These are phyloP conservation scores for Talaromyces trachyspermus DNA, from an alignment of 495 filamentous ascomycete species.

Conservation along the genomic window DNA sequence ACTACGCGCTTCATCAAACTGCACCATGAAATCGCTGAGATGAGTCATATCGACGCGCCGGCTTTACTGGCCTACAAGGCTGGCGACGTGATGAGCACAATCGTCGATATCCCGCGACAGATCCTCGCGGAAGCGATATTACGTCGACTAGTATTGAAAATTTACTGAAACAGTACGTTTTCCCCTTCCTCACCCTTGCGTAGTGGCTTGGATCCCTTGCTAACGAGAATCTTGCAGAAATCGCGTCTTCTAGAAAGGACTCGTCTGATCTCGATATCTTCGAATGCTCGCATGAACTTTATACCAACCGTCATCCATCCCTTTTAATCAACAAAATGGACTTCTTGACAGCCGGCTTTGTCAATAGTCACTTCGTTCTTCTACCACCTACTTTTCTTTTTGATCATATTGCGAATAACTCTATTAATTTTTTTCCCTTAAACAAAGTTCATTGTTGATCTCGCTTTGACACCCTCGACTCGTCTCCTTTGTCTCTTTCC, in stretches of 20 bases:
- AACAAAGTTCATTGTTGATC: neutral
- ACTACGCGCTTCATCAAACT: conserved; percentile 83
- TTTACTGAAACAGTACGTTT: conserved; percentile 50
- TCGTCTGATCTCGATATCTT: no score
- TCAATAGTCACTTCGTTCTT: no score
- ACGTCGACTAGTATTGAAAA: conserved; percentile 53
- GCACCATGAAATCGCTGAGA: conserved; percentile 88
- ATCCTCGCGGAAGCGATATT: conserved; percentile 62
- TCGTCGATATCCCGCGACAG: conserved; percentile 79
- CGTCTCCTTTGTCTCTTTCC: conserved; percentile 1
- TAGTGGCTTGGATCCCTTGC: no score
- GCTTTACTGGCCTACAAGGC: conserved; percentile 82
- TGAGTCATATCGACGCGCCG: conserved; percentile 82
- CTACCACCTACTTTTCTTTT: no score
- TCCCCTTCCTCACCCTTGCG: neutral
- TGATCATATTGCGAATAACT: no score
- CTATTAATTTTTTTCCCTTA: neutral
- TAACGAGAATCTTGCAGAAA: conserved; percentile 11
- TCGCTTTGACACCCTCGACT: conserved; percentile 8
- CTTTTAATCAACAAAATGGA: no score
- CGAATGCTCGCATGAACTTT: neutral
- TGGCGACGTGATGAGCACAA: conserved; percentile 83
- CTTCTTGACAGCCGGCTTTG: no score
- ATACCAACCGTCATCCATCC: neutral
- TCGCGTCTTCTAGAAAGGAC: conserved; percentile 20